Evolutionary conservation across 768 basidiomycete species (phyloP), one percentile per base, ranked within the genome.

Genomic region (Nidula microcarpa): DNA sequence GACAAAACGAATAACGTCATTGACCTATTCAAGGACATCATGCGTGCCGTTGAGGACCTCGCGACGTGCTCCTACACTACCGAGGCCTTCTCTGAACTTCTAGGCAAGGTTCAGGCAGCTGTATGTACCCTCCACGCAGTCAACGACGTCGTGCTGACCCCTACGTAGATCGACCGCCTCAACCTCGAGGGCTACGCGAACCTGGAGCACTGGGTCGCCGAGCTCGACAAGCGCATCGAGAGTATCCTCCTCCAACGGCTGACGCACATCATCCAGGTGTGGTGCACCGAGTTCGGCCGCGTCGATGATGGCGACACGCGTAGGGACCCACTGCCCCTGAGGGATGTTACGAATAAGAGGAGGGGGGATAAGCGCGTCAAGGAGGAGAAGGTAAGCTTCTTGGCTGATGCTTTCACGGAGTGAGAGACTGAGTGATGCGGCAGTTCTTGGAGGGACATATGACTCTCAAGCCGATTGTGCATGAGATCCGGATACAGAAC

Each of bases 401-500:
- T 43, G 33, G 18, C 36, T 35, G 0, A 32, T 23, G 23, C 23
- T 34, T 44, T 33, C 30, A 10, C n/a, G 23, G 23, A 23, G 23
- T 23, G 23, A 32, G 11, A 18, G 8, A 33, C 5, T 16, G 30
- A 37, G 18, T 37, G 13, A 23, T 13, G 36, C 23, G 56, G 1
- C 58, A 92, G 90, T 79, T 82, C 65, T 60, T 86, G 62, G 91
- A 93, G 61, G 81, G 81, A 11, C 79, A 80, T 55, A 84, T 95
- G 80, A 76, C 79, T 1, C 68, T 98, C 58, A 87, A 90, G 60
- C 91, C 94, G 0, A 87, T 97, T 53, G 79, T 96, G 6, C 95
- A 98, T 68, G 96, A 98, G 67, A 91, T 98, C 57, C 84, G 95
- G 70, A 98, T 98, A 80, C 91, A 95, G 65, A 97, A 99, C 65